These are phyloP conservation scores for Globisporangium spinosum DNA, from an alignment of 352 stramenopile genomes.

Conservation along the genomic window DNA sequence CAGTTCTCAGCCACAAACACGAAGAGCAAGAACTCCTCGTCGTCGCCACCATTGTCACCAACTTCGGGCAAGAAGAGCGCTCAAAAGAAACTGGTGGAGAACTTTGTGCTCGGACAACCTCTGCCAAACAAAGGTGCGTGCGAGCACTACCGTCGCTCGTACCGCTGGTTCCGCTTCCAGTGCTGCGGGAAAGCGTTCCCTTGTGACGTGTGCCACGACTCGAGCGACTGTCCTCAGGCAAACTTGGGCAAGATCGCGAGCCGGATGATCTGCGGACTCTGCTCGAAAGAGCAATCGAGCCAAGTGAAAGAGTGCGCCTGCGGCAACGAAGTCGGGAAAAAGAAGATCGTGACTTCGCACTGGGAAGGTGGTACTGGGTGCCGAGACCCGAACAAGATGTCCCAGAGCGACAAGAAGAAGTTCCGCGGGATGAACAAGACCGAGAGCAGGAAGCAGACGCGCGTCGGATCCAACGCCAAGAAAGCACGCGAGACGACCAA, in stretches of 20 bases:
- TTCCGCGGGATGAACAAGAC: constrained; percentile 76
- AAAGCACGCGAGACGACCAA: constrained; percentile 16
- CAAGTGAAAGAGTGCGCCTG: constrained; percentile 71
- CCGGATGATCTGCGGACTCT: constrained; percentile 81
- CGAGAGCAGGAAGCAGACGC: constrained; percentile 74
- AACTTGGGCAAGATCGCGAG: constrained; percentile 77
- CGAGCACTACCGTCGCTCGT: constrained; percentile 77
- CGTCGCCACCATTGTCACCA: constrained; percentile 1
- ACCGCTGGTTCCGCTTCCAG: constrained; percentile 83
- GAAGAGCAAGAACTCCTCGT: constrained; percentile 18
- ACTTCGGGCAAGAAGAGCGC: constrained; percentile 32
- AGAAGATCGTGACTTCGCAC: constrained; percentile 43
- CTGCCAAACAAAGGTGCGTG: constrained; percentile 68
- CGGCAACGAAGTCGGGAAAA: constrained; percentile 60
- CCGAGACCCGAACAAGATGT: constrained; percentile 60
- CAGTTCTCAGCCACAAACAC: constrained; percentile 14
- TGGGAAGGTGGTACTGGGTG: constrained; percentile 81
- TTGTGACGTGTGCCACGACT: constrained; percentile 80
- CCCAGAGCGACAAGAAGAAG: constrained; percentile 66
- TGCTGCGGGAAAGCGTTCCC: constrained; percentile 81
- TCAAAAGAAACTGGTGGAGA: constrained; percentile 37
- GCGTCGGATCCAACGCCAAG: constrained; percentile 62
- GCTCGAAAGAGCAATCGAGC: constrained; percentile 79
- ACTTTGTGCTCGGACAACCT: constrained; percentile 61
- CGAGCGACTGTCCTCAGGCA: constrained; percentile 60